A percentile compares a stretch with the other conserved stretches of the same genome.
Conservation (phyloP, 2,329 filamentous ascomycete species). For the Penicillium sp. region DNA sequence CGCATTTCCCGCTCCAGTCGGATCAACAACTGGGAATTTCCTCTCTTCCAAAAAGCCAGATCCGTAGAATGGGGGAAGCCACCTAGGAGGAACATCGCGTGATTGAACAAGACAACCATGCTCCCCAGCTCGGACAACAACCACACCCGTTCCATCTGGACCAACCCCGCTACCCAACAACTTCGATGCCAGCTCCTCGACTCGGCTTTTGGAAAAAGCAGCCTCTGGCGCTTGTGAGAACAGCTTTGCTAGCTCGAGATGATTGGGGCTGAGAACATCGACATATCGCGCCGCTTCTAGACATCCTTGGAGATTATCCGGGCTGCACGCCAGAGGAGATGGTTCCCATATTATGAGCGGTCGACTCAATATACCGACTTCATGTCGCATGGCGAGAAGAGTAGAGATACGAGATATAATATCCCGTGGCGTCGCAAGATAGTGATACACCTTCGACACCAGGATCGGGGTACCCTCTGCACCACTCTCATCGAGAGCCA, state of each 20-base stretch:
- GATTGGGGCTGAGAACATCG: constrained; percentile 40
- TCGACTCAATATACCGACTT: constrained; percentile 8
- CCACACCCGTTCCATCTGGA: constrained; percentile 11
- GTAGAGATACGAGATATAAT: constrained; percentile 7
- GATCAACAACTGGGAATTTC: constrained; percentile 27
- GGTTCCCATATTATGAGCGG: constrained; percentile 28
- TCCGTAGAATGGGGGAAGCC: constrained; percentile 32
- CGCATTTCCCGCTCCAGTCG: constrained; percentile 40
- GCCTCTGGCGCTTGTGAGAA: constrained; percentile 10
- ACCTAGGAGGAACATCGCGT: constrained; percentile 9
- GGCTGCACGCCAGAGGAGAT: constrained; percentile 20
- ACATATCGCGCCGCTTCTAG: constrained; percentile 21
- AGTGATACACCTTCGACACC: constrained; percentile 18
- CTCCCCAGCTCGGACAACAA: constrained; percentile 34
- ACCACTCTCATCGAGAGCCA: constrained; percentile 11
- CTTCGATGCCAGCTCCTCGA: constrained; percentile 12
- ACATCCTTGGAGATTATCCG: constrained; percentile 21
- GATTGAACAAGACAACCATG: constrained; percentile 28
- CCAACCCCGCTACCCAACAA: constrained; percentile 17
- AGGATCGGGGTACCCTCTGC: constrained; percentile 9
- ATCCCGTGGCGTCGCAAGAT: constrained; percentile 18
- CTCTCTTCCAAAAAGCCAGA: background rate
- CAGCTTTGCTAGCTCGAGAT: constrained; percentile 33
- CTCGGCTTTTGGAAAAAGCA: background rate
- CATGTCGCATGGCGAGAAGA: constrained; percentile 19